phyloP scores from a whole-genome alignment of 352 stramenopile genomes.

The Phytophthora pini region DNA sequence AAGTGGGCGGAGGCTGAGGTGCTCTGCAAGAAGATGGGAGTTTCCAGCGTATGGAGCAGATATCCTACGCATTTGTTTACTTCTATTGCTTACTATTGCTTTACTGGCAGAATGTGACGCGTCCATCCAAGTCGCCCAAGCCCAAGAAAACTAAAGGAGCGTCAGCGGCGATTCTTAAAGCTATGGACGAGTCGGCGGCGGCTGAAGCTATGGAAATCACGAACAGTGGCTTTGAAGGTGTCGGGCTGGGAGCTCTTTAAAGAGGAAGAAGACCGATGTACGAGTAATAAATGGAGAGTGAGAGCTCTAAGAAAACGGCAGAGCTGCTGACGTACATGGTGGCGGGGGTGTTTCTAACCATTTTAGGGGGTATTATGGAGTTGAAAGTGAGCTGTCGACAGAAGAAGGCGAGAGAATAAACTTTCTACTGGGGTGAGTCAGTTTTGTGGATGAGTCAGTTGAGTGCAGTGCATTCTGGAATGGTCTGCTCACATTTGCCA shows the following conservation, averaged over 20 bases:
- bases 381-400: no score
- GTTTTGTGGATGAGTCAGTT: no score
- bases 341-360: no score
- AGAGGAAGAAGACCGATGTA: constrained; percentile 6
- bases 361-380: no score
- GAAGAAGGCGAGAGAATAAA: no score
- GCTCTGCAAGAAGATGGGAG: constrained; percentile 77
- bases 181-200: constrained; percentile 47
- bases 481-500: no score
- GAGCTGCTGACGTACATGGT: no score
- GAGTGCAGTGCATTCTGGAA: no score
- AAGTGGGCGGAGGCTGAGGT: constrained; percentile 85
- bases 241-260: constrained; percentile 73
- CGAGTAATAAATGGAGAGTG: constrained; percentile 33
- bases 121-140: constrained; percentile 51
- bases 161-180: constrained; percentile 24
- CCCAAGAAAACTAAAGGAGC: constrained; percentile 47
- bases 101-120: constrained; percentile 57
- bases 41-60: constrained; percentile 56
- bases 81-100: constrained; percentile 8
- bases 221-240: constrained; percentile 57
- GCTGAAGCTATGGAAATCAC: constrained; percentile 71
- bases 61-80: constrained; percentile 10
- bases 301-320: not conserved
- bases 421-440: no score